phyloP scores from a whole-genome alignment of 495 filamentous ascomycete species.

The Acidiella bohemica region DNA sequence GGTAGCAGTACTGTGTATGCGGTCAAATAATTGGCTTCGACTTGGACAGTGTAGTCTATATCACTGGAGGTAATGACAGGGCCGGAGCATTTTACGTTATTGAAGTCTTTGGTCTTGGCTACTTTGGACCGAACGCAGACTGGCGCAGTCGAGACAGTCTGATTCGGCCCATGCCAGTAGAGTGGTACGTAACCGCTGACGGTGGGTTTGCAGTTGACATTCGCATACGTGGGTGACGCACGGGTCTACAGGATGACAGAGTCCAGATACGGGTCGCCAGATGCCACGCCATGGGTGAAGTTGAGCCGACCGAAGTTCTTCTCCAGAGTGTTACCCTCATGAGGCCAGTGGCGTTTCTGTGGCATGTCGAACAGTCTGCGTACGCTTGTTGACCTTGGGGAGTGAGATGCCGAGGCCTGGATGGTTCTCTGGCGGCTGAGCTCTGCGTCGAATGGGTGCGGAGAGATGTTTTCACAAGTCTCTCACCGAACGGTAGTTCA shows the following conservation, averaged over 20 bases:
- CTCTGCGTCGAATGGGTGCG: slow-evolving; percentile 27
- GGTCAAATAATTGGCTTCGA: slow-evolving; percentile 44
- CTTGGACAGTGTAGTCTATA: slow-evolving; percentile 58
- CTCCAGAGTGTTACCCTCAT: slow-evolving; percentile 23
- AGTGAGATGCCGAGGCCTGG: slow-evolving; percentile 42
- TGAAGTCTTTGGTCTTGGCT: slow-evolving; percentile 28
- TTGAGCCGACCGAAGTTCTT: slow-evolving; percentile 36
- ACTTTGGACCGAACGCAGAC: slow-evolving; percentile 48
- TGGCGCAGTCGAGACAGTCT: slow-evolving; percentile 40
- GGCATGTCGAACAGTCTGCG: too few species aligned
- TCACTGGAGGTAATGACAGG: slow-evolving; percentile 49
- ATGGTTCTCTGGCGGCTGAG: slow-evolving; percentile 44
- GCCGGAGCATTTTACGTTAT: slow-evolving; percentile 33
- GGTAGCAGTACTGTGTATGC: slow-evolving; percentile 47
- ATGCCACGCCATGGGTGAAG: slow-evolving; percentile 60
- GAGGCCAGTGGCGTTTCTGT: too few species aligned
- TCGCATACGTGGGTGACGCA: slow-evolving; percentile 40
- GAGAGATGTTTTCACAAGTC: neutral
- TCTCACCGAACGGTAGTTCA: slow-evolving; percentile 15
- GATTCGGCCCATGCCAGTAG: slow-evolving; percentile 44
- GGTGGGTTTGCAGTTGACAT: slow-evolving; percentile 43
- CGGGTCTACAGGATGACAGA: slow-evolving; percentile 55
- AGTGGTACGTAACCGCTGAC: slow-evolving; percentile 40
- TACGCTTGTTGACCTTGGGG: slow-evolving; percentile 34
- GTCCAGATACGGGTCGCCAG: slow-evolving; percentile 50